Base-by-base conservation (phyloP, 2,329 filamentous ascomycete genomes). In the Pyrenochaeta sp. region DNA sequence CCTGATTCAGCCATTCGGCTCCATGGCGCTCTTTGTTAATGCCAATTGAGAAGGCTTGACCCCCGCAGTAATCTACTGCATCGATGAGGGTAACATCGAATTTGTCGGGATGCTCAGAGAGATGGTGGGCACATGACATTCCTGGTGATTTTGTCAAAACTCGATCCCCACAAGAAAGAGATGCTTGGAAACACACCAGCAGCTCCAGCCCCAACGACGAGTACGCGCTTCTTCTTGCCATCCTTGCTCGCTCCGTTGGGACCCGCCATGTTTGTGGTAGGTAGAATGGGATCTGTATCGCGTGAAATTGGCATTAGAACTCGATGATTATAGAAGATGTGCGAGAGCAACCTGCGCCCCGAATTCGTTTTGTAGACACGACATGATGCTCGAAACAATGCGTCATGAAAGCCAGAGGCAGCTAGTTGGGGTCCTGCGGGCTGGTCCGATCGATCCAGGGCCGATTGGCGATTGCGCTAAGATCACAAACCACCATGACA, bases 91-190 rank as follows among this genome's bases (percentile, higher is more conserved):
- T 60, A 11, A 90, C 80, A 37, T 86, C 82, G 75, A 88, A 90
- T 58, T 82, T 83, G 32, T 88, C 82, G 0, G 84, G 84, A 58
- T 90, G 86, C 42, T 88, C 82, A 41, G 86, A 82, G 23, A 90
- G 80, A 27, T 88, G 87, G 27, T 87, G 82, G 10, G 88, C 87
- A 69, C 87, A 90, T 49, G 85, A 85, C 87, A 82, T 82, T 62
- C 80, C 80, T 82, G 45, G n/a, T 15, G 33, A 35, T 10, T 32
- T 14, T 48, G 45, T 54, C n/a, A 53, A 20, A 17, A 3, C 12
- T 48, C 45, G 30, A 32, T 17, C 15, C 29, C 21, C 20, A 39
- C 17, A 30, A 5, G 3, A 15, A 2, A 11, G 12, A 20, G 7
- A 17, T 10, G 5, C 14, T 12, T 45, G 17, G 12, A 36, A 30